Evolutionary conservation across 208 protist species (phyloP).

Genomic region (Leishmania gerbilli): DNA sequence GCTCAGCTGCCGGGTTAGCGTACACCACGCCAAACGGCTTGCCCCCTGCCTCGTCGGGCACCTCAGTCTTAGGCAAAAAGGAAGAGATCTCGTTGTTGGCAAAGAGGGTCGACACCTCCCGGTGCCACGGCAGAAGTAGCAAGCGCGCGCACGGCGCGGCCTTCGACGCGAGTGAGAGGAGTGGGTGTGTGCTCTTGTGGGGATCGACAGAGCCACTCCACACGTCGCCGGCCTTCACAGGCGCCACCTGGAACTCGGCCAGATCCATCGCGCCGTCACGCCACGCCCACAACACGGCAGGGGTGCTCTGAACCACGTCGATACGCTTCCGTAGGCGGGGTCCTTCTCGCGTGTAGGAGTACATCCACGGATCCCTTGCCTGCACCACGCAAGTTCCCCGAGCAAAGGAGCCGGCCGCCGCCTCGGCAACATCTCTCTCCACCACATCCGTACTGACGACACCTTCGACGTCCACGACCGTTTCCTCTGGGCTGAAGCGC

Average conservation of each 20-base stretch:
- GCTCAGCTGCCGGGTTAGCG: conserved; percentile 69
- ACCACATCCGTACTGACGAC: background rate
- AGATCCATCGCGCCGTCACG: conserved; percentile 67
- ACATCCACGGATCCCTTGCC: conserved; percentile 24
- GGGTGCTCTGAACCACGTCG: conserved; percentile 46
- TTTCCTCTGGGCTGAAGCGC: conserved; percentile 21
- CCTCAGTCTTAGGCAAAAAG: conserved; percentile 11
- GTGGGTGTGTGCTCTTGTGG: conserved; percentile 39
- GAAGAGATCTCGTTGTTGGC: conserved; percentile 25
- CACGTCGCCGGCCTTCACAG: background rate
- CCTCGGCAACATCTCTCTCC: background rate
- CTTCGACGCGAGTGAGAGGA: conserved; percentile 11
- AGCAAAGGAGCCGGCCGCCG: background rate
- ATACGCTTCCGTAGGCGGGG: conserved; percentile 57
- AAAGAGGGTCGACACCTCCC: conserved; percentile 40
- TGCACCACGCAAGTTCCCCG: background rate
- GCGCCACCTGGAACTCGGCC: conserved; percentile 8
- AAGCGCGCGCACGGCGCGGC: conserved; percentile 62
- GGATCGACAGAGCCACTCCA: background rate
- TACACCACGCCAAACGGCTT: conserved; percentile 48
- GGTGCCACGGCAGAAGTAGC: conserved; percentile 52
- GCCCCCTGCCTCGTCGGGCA: background rate
- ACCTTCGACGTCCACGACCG: background rate
- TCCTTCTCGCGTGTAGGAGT: conserved; percentile 45
- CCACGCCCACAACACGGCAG: conserved; percentile 55